Percentiles rank a stretch among this genome's conserved stretches.
These are phyloP conservation scores for Neocucurbitaria cava DNA, from an alignment of 2,329 filamentous ascomycete genomes.

Conservation along the genomic window DNA sequence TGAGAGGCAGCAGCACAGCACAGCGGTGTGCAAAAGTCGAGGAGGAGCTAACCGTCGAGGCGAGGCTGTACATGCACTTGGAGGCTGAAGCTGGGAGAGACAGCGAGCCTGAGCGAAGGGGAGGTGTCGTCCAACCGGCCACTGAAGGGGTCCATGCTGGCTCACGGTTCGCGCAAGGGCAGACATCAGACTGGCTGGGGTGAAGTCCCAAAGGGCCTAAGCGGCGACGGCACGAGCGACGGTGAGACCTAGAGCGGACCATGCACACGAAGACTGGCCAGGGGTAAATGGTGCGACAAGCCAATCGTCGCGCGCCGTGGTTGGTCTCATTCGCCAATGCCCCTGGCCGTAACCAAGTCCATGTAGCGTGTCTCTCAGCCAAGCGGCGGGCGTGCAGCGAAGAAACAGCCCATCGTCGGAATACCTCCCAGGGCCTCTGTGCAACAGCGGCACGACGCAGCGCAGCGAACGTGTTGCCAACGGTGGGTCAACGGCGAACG, in stretches of 20 bases:
- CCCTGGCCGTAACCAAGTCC: conserved; percentile 21
- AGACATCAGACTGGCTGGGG: conserved; percentile 20
- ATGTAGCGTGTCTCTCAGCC: conserved; percentile 16
- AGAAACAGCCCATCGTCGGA: conserved; percentile 27
- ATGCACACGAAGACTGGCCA: conserved; percentile 20
- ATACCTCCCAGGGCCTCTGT: conserved; percentile 10
- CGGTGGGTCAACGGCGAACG: conserved; percentile 12
- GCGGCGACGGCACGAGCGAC: conserved; percentile 29
- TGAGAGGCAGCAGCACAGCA: conserved; percentile 47
- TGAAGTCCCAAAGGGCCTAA: conserved; percentile 26
- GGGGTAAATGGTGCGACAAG: conserved; percentile 26
- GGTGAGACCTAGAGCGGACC: conserved; percentile 11
- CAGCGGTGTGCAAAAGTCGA: conserved; percentile 39
- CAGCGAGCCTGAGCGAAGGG: conserved; percentile 32
- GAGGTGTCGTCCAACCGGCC: conserved; percentile 27
- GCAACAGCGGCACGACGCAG: conserved; percentile 7
- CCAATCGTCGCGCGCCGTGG: conserved; percentile 20
- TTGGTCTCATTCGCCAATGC: conserved; percentile 17
- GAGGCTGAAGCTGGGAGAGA: conserved; percentile 36
- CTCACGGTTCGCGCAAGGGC: conserved; percentile 34
- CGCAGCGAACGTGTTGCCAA: conserved; percentile 5
- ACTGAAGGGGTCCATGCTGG: conserved; percentile 25
- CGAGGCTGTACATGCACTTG: conserved; percentile 42
- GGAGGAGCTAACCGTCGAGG: conserved; percentile 13
- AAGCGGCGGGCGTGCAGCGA: conserved; percentile 28